Evolutionary conservation across 345 rosid species (phyloP), one percentile per base, ranked within the genome.

Genomic region (Zanthoxylum bungeanum): DNA sequence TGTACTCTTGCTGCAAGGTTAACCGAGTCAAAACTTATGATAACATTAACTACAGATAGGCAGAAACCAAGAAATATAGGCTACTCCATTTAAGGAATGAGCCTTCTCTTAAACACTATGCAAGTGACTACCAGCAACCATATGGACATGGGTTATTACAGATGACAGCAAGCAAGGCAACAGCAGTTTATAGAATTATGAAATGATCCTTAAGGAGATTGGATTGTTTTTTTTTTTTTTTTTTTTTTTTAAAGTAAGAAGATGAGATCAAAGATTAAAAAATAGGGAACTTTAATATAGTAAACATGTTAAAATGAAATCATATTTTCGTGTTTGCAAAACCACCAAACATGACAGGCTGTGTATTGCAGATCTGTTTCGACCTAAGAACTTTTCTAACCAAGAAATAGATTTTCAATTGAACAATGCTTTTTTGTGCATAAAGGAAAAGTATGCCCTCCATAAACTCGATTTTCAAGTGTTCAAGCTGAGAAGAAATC

Each of bases 1-100:
- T 90, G 71, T 95, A 95, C 78, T 95, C 99, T 92, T 90, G 95
- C 96, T 90, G 91, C 91, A 81, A 72, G 66, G 67, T 42, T 53
- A 78, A 40, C 61, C 72, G 22, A 67, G 24, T 60, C 56, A 2
- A 37, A 60, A 73, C 51, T 42, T 21, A 81, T 22, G 68, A 74
- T 47, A 30, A 60, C 19, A 73, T 50, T 55, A 28, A 58, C 40
- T 70, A 31, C 47, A 42, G 67, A 11, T 21, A 64, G 44, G 55
- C 68, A 61, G 39, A 62, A 37, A 30, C 52, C 40, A 59, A 46
- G n/a, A 59, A 64, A 53, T 59, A 34, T 7, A 47, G 19, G 55
- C 33, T 4, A 62, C 56, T 30, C 4, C 21, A 49, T 67, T 33
- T 4, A 27, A 68, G 63, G 24, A 68, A 19, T 11, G 4, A 25